A percentile compares a stretch with the other conserved stretches of the same genome.
Evolutionary conservation across 1,139 yeast species (phyloP).

Genomic region (Candida frijolesensis): DNA sequence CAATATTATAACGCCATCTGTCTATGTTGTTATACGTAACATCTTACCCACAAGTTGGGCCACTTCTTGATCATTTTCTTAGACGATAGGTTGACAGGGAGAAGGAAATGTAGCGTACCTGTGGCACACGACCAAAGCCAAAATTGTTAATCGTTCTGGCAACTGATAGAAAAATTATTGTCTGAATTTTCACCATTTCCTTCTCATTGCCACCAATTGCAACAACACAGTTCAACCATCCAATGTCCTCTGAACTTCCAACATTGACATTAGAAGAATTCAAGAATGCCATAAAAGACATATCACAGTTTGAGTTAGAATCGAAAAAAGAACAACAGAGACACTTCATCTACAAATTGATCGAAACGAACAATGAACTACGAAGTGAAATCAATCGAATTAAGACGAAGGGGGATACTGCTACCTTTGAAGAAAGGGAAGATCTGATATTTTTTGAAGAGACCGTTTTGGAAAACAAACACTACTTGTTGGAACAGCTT

Average conservation of each 20-base stretch:
- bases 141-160: too few relatives aligned
- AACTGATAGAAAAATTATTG: too few relatives aligned
- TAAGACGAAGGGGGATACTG: conserved; percentile 5
- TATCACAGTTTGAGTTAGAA: conserved; percentile 15
- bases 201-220: background rate
- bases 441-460: conserved; percentile 32
- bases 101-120: too few relatives aligned
- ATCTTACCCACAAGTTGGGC: too few relatives aligned
- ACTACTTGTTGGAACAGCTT: conserved; percentile 32
- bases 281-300: conserved; percentile 32
- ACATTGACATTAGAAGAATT: conserved; percentile 21
- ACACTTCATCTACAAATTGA: conserved; percentile 23
- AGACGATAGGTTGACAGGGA: too few relatives aligned
- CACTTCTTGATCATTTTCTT: too few relatives aligned
- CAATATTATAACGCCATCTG: too few relatives aligned
- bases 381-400: conserved; percentile 25
- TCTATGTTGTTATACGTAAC: too few relatives aligned
- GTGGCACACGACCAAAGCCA: too few relatives aligned
- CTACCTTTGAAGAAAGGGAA: conserved; percentile 17
- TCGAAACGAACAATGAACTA: conserved; percentile 35
- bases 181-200: too few relatives aligned
- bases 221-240: background rate
- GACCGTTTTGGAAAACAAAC: conserved; percentile 36
- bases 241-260: conserved; percentile 6
- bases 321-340: conserved; percentile 14